Percentiles rank a stretch among this genome's conserved stretches.
phyloP scores from a whole-genome alignment of 2,329 filamentous ascomycete genomes.

The Stemphylium beticola region DNA sequence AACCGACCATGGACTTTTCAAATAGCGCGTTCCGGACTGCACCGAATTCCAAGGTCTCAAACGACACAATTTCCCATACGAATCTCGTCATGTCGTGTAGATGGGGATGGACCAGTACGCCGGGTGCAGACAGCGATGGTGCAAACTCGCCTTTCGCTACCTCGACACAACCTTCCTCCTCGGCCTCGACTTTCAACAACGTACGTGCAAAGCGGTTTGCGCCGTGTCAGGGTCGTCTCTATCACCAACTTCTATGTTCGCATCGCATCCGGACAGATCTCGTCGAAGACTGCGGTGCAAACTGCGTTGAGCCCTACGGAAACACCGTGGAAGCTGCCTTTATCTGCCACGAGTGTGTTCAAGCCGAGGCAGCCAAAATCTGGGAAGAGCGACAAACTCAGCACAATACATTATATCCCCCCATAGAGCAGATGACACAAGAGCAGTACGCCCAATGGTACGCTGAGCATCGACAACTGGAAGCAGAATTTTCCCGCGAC shows the following conservation, averaged over 20 bases:
- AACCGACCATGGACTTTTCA: constrained; percentile 41
- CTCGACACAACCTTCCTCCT: constrained; percentile 12
- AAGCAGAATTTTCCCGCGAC: constrained; percentile 35
- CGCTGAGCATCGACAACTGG: constrained; percentile 35
- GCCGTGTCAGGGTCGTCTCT: constrained; percentile 44
- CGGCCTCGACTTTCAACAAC: constrained; percentile 24
- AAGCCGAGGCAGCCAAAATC: constrained; percentile 34
- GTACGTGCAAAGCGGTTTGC: constrained; percentile 39
- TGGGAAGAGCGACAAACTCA: constrained; percentile 37
- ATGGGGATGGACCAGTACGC: constrained; percentile 43
- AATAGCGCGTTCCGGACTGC: constrained; percentile 32
- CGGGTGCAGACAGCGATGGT: constrained; percentile 17
- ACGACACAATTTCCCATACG: constrained; percentile 42
- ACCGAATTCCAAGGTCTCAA: constrained; percentile 29
- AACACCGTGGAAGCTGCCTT: constrained; percentile 28
- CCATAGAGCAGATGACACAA: constrained; percentile 37
- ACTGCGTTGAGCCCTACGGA: constrained; percentile 42
- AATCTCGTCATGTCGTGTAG: constrained; percentile 43
- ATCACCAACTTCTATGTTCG: constrained; percentile 45
- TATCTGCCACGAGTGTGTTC: constrained; percentile 43
- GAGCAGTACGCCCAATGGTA: constrained; percentile 44
- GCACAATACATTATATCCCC: constrained; percentile 37
- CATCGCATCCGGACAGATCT: constrained; percentile 46
- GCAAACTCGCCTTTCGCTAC: constrained; percentile 12
- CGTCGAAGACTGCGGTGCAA: constrained; percentile 44